Evolutionary conservation across 108 stramenopile genomes (phyloP), one percentile per base, ranked within the genome.

Genomic region (Mayamaea pseudoterrestris): DNA sequence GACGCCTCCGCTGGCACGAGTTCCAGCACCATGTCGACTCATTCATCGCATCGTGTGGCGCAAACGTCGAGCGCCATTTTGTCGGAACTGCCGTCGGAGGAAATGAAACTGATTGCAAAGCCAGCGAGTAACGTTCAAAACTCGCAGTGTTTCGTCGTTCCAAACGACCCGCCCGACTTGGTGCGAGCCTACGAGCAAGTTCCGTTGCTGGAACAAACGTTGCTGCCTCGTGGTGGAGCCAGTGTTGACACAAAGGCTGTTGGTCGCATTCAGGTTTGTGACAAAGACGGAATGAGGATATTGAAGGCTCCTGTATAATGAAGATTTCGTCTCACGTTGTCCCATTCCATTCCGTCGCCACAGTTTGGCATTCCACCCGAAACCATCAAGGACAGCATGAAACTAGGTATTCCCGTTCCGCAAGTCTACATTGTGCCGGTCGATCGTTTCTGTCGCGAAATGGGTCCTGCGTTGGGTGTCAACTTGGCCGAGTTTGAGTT

Each of bases 401-500:
- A 57, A 11, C 47, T 93, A 17, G 94, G 92, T 16, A 60, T 93
- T 6, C 53, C 61, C 1, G 79, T 90, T 8, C 94, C 94, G 9
- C 55, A 67, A 22, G 71, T 90, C 9, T 96, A 90, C 68, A 83
- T 96, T 47, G 80, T 96, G 9, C 94, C 94, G 16, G 78, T 78
- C 2, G 90, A 96, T 36, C 63, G 90, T 24, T 96, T 96, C 53
- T 84, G 85, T 42, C 47, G 90, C 12, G 85, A 90, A 44, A 76
- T 91, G 78, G 90, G 90, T 4, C 84, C 84, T 5, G 83, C 84
- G 1, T 51, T 96, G 4, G 94, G 94, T 12, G 80, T 90, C 6
- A 96, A 96, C 48, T 66, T 96, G 9, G 92, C 90, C 14, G 94
- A 96, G 54, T 92, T 96, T 54, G 94, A 96, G 61, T 96, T 95